Percentiles rank a stretch among this genome's conserved stretches.
Evolutionary conservation across 2,329 filamentous ascomycete species (phyloP).

Genomic region (Ophiosphaerella herpotricha): DNA sequence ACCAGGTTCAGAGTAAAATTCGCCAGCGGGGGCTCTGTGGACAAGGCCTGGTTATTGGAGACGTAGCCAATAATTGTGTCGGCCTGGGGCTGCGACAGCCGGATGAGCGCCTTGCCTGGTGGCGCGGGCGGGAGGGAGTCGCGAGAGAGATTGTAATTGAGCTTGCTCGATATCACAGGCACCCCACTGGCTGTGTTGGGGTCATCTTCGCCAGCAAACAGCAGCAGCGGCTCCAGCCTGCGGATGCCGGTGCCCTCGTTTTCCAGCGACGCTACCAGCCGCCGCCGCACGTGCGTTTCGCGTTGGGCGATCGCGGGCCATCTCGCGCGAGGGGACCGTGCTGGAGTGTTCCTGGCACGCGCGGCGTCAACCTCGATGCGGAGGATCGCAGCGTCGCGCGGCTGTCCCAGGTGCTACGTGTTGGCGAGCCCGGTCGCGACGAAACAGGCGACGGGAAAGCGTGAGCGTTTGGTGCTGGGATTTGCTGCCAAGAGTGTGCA

Average conservation of each 20-base stretch:
- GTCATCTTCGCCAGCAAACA: slow-evolving; percentile 12
- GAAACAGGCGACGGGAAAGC: slow-evolving; percentile 1
- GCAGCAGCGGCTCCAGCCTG: slow-evolving; percentile 8
- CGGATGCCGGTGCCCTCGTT: slow-evolving; percentile 12
- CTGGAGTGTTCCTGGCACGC: no score
- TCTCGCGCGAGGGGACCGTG: slow-evolving; percentile 6
- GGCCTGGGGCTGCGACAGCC: slow-evolving; percentile 8
- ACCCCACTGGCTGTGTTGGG: slow-evolving; percentile 3
- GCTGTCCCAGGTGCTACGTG: background rate
- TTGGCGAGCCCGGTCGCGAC: slow-evolving; percentile 4
- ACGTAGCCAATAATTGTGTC: slow-evolving; percentile 11
- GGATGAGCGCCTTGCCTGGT: slow-evolving; percentile 1
- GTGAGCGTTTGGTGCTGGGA: background rate
- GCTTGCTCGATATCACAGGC: slow-evolving; percentile 9
- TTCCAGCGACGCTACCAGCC: slow-evolving; percentile 9
- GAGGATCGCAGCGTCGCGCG: background rate
- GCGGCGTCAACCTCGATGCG: background rate
- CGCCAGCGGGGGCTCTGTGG: slow-evolving; percentile 2
- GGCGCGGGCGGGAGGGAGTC: slow-evolving; percentile 6
- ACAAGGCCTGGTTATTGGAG: slow-evolving; percentile 5
- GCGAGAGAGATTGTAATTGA: slow-evolving; percentile 5
- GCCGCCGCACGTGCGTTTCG: slow-evolving; percentile 8
- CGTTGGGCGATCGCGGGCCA: slow-evolving; percentile 10
- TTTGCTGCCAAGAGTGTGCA: slow-evolving; percentile 1
- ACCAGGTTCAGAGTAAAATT: slow-evolving; percentile 12